Evolutionary conservation across 805 yeast species (phyloP), one percentile per base, ranked within the genome.

Genomic region (Scheffersomyces lignosus): DNA sequence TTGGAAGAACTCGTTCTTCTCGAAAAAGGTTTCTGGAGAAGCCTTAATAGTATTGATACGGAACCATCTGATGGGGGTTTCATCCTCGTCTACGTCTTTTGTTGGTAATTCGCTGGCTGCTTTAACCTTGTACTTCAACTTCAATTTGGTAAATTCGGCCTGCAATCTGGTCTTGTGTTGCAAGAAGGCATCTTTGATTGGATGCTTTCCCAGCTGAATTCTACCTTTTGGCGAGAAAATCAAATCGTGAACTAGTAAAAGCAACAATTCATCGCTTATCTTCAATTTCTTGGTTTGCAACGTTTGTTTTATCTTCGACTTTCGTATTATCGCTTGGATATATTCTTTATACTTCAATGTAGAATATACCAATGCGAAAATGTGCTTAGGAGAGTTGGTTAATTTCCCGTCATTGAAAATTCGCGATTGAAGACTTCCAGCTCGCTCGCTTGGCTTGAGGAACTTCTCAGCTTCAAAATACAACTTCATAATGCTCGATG

Each of bases 161-260:
- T 79, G 80, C 33, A 91, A 66, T 48, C 98, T 69, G 0, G 95
- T 81, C 58, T 85, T 87, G 57, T 89, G 83, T 41, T 79, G 73
- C 38, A 93, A 64, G 4, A 93, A 70, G 9, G 86, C 83, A 33
- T 86, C 93, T 54, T 93, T 93, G 40, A 88, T 72, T 0, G 91
- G 86, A 43, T 83, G 88, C 51, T 89, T 90, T 5, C 95, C 95
- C 71, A 88, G 83, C 56, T 88, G 95, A 41, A 91, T 83, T 43
- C 96, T 66, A 8, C 95, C 93, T 18, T 79, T 72, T 45, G 80
- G 76, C 4, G 91, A 75, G 39, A 93, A 73, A 4, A 90, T 59
- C 36, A 88, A 66, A 62, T 91, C 99, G 53, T 91, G 95, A 1
- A 83, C 83, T 60, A 91, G 61, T 6, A 91, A 65, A 36, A 81